phyloP scores from a whole-genome alignment of 2,329 filamentous ascomycete genomes.

The Fusarium bactridioides region DNA sequence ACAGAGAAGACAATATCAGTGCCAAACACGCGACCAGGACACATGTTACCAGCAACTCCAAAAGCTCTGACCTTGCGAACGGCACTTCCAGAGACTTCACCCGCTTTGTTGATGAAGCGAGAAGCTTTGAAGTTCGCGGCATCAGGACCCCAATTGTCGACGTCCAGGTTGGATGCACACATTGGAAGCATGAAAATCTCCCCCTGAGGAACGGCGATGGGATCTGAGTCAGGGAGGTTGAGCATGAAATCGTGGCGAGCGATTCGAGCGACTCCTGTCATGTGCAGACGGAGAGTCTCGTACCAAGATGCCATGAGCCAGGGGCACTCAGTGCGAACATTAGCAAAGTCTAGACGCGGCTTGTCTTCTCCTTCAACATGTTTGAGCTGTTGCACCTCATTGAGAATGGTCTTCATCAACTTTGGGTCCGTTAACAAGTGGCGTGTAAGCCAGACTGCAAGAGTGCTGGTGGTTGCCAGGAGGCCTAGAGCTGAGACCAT shows the following conservation, averaged over 20 bases:
- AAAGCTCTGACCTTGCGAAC: conserved; percentile 43
- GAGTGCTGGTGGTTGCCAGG: conserved; percentile 43
- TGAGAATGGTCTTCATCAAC: conserved; percentile 31
- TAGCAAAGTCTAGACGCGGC: conserved; percentile 31
- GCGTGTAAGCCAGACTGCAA: conserved; percentile 44
- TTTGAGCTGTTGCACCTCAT: conserved; percentile 34
- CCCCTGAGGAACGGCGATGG: conserved; percentile 37
- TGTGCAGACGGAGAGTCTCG: conserved; percentile 44
- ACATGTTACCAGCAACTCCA: conserved; percentile 45
- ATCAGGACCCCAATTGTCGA: conserved; percentile 41
- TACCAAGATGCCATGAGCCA: conserved; percentile 45
- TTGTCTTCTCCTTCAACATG: conserved; percentile 15
- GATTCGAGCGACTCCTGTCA: conserved; percentile 44
- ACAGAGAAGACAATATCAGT: conserved; percentile 43
- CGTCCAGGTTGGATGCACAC: conserved; percentile 44
- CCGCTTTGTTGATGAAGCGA: conserved; percentile 41
- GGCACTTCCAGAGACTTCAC: conserved; percentile 30
- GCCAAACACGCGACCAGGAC: conserved; percentile 43
- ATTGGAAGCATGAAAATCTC: conserved; percentile 46
- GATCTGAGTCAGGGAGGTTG: conserved; percentile 15
- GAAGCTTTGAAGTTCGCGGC: conserved; percentile 37
- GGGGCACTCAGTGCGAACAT: conserved; percentile 40
- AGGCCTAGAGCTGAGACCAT: conserved; percentile 45
- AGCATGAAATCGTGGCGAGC: conserved; percentile 42
- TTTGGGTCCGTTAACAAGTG: conserved; percentile 36